These are phyloP conservation scores for Austroboletus niveus DNA, from an alignment of 1,284 basidiomycete species.

Conservation along the genomic window DNA sequence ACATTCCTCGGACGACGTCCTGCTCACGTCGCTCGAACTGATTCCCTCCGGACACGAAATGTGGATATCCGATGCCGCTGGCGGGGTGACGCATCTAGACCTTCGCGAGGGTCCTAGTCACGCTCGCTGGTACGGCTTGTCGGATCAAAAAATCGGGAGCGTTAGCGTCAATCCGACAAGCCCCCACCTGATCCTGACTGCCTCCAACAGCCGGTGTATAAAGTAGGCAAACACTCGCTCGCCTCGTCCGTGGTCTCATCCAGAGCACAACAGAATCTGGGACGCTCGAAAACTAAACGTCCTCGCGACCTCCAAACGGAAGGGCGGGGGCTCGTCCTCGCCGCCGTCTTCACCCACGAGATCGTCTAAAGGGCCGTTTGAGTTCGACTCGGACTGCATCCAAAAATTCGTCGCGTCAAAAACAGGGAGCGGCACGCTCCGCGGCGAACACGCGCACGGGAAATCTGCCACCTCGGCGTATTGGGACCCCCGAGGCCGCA, in stretches of 20 bases:
- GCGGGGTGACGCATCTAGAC: conserved; percentile 71
- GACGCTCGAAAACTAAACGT: conserved; percentile 62
- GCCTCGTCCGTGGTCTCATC: too few species aligned
- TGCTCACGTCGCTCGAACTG: conserved; percentile 68
- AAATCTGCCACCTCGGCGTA: conserved; percentile 78
- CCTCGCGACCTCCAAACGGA: conserved; percentile 35
- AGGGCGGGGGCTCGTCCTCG: conserved; percentile 19
- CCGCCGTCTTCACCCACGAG: conserved; percentile 15
- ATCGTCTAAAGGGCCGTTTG: conserved; percentile 28
- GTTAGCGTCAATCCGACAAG: conserved; percentile 72
- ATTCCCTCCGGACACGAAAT: conserved; percentile 66
- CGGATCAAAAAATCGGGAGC: conserved; percentile 70
- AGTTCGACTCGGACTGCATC: conserved; percentile 52
- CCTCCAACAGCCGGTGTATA: conserved; percentile 66
- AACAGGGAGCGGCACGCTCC: conserved; percentile 50
- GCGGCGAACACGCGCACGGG: conserved; percentile 64
- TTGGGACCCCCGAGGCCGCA: conserved; percentile 75
- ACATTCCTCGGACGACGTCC: conserved; percentile 53
- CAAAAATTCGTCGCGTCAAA: conserved; percentile 48
- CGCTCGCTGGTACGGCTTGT: conserved; percentile 60
- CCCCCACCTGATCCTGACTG: conserved; percentile 65
- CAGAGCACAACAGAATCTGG: conserved; percentile 57
- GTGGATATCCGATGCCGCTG: conserved; percentile 73
- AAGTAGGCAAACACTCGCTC: conserved; percentile 45
- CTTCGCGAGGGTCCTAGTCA: conserved; percentile 59